Base-by-base conservation (phyloP, 805 yeast genomes). In the Hanseniaspora hatyaiensis region DNA sequence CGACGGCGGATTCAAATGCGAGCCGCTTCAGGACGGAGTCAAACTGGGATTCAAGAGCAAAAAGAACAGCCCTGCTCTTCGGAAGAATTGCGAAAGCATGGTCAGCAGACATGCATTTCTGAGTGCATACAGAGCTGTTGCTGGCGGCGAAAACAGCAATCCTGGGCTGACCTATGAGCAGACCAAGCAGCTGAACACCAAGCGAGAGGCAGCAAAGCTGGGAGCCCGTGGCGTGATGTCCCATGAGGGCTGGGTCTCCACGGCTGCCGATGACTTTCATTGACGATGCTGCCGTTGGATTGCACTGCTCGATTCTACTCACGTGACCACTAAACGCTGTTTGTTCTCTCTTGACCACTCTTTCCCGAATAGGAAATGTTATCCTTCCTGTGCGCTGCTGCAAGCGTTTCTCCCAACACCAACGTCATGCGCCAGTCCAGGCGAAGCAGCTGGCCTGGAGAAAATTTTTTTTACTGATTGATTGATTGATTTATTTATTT, bases 1-100 rank as follows among this genome's bases (percentile, higher is more conserved):
- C 12, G 4, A 36, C 2, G n/a, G 13, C 11, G 20, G 37, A 5
- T 16, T 33, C 11, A 30, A 47, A 9, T 60, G 58, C 32, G 67
- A 69, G 50, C 58, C 62, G 1, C 60, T 80, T 11, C 68, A 74
- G 34, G 73, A 73, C 53, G 86, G 85, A 0, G 74, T 79, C 4
- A 75, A 70, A 51, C 76, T 76, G 52, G 88, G 89, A 0, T 68
- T 70, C 18, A 68, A 59, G 47, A 51, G 68, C 1, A 77, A 74
- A 53, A 48, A 52, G 2, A 69, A 62, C 32, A 64, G 62, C 40
- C 68, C 70, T 0, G 8, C 13, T n/a, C 66, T 78, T 0, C 60
- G 69, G 32, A 57, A 55, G 15, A 66, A 69, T 13, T 76, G 77
- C 5, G 58, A 60, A 41, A 32, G 62, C 0, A 24, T 47, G 1